Evolutionary conservation across 805 yeast genomes (phyloP).

Genomic region (Kluyveromyces siamensis): DNA sequence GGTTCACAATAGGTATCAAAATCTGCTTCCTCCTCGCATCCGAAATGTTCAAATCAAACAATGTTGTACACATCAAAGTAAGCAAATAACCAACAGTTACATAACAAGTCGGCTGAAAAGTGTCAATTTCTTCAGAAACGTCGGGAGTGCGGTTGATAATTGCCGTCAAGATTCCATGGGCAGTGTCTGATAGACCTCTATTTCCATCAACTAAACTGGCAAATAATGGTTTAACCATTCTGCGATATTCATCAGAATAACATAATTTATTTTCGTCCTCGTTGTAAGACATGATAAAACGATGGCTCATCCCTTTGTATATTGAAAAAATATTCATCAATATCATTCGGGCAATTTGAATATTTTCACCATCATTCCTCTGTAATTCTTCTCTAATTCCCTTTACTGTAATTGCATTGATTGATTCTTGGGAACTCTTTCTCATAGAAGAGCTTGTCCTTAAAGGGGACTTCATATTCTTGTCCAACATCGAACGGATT

Average conservation of each 20-base stretch:
- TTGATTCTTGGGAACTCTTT: constrained; percentile 5
- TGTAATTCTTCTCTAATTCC: constrained; percentile 7
- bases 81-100: constrained; percentile 27
- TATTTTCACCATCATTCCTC: constrained; percentile 10
- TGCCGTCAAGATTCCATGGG: constrained; percentile 29
- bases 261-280: constrained; percentile 10
- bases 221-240: constrained; percentile 31
- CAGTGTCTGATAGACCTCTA: constrained; percentile 25
- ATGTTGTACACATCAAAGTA: constrained; percentile 30
- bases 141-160: constrained; percentile 21
- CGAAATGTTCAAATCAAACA: constrained; percentile 24
- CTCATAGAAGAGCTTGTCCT: constrained; percentile 3
- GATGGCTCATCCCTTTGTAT: constrained; percentile 20
- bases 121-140: constrained; percentile 20
- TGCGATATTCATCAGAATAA: constrained; percentile 18
- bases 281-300: constrained; percentile 18
- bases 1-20: constrained; percentile 32
- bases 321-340: constrained; percentile 25
- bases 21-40: constrained; percentile 28
- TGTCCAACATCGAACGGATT: not conserved
- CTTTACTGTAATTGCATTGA: constrained; percentile 5
- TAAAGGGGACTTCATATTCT: constrained; percentile 1
- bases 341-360: constrained; percentile 18
- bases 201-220: constrained; percentile 32
- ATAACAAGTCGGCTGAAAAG: constrained; percentile 25